Evolutionary conservation across 2,329 filamentous ascomycete genomes (phyloP).

Genomic region (Alternaria consortialis): DNA sequence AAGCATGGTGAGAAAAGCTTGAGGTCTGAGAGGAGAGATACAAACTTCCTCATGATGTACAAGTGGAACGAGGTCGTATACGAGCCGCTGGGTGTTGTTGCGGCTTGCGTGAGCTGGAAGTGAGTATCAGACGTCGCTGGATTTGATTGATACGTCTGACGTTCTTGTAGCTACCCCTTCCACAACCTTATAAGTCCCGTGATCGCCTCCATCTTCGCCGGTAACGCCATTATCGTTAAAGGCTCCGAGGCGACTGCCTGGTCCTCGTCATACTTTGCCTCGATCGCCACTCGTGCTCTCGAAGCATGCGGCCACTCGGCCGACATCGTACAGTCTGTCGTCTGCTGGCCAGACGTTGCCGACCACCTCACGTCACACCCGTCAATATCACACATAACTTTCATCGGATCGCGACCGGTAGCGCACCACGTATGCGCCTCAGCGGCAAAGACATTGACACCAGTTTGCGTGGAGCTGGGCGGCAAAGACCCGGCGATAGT

Average conservation of each 20-base stretch:
- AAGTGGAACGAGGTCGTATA: slow-evolving; percentile 91
- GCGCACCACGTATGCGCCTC: slow-evolving; percentile 88
- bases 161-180: slow-evolving; percentile 63
- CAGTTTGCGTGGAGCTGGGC: slow-evolving; percentile 88
- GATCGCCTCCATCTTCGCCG: slow-evolving; percentile 88
- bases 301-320: slow-evolving; percentile 83
- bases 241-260: slow-evolving; percentile 95
- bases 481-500: slow-evolving; percentile 94
- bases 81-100: slow-evolving; percentile 91
- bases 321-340: slow-evolving; percentile 81
- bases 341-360: slow-evolving; percentile 88
- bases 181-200: slow-evolving; percentile 94
- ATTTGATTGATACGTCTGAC: slow-evolving; percentile 14
- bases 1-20: slow-evolving; percentile 87
- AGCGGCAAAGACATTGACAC: slow-evolving; percentile 85
- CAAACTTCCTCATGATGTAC: slow-evolving; percentile 93
- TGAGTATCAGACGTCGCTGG: slow-evolving; percentile 58
- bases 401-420: slow-evolving; percentile 89
- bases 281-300: slow-evolving; percentile 80
- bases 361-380: slow-evolving; percentile 85
- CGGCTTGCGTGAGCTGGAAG: slow-evolving; percentile 96
- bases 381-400: slow-evolving; percentile 86
- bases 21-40: slow-evolving; percentile 75
- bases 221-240: slow-evolving; percentile 92
- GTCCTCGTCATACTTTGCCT: slow-evolving; percentile 84